These are phyloP conservation scores for Coemansia sp. DNA, from an alignment of 192 early-diverging fungal species.

Conservation along the genomic window DNA sequence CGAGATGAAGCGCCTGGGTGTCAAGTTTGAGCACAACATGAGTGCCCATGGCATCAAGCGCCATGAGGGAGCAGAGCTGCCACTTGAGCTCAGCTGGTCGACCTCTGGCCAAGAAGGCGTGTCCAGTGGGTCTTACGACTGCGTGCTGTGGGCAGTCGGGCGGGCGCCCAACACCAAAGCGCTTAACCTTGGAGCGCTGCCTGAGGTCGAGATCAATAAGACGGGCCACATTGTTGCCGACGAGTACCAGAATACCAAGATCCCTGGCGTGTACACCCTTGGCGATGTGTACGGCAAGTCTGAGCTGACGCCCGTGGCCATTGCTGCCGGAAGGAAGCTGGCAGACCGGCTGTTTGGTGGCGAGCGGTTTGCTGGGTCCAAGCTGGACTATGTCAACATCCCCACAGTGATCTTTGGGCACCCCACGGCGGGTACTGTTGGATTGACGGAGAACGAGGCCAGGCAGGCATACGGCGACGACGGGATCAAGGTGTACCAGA, in stretches of 20 bases:
- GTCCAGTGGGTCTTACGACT: constrained; percentile 69
- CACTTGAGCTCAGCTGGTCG: constrained; percentile 60
- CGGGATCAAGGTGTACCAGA: constrained; percentile 84
- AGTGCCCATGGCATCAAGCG: constrained; percentile 67
- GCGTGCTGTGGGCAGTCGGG: constrained; percentile 91
- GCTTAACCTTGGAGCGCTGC: constrained; percentile 69
- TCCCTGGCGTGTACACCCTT: constrained; percentile 77
- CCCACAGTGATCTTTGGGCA: constrained; percentile 97
- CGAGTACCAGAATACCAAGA: constrained; percentile 84
- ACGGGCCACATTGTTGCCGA: constrained; percentile 80
- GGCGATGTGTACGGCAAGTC: constrained; percentile 93
- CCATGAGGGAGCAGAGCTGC: constrained; percentile 51
- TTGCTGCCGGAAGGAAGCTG: constrained; percentile 89
- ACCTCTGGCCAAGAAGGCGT: constrained; percentile 21
- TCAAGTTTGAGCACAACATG: constrained; percentile 76
- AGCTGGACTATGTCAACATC: constrained; percentile 93
- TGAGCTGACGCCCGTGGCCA: constrained; percentile 96
- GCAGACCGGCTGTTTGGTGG: constrained; percentile 92
- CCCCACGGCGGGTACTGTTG: constrained; percentile 84
- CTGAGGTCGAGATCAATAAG: constrained; percentile 64
- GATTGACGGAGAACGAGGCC: constrained; percentile 89
- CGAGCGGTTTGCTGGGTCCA: constrained; percentile 66
- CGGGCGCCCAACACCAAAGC: constrained; percentile 73
- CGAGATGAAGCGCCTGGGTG: constrained; percentile 75
- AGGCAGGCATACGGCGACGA: constrained; percentile 70